Evolutionary conservation across 1,139 yeast species (phyloP).

Genomic region (Scheffersomyces cryptocercus): DNA sequence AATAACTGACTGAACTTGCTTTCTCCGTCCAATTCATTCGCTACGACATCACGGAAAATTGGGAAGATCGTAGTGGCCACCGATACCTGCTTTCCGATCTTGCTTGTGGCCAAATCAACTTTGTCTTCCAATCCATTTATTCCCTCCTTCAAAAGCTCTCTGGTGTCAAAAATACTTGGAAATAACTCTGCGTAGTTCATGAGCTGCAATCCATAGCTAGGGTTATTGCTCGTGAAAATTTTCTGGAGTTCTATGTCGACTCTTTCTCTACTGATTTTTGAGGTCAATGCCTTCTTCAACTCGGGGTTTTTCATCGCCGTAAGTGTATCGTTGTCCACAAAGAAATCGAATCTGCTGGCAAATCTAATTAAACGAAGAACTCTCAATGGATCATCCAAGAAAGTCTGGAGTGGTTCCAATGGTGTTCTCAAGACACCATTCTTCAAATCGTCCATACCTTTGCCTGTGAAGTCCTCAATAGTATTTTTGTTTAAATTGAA

Average conservation of each 20-base stretch:
- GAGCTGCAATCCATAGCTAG: conserved; percentile 63
- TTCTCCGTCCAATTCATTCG: neutral
- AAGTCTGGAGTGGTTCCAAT: conserved; percentile 77
- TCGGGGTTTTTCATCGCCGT: conserved; percentile 64
- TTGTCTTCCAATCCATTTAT: conserved; percentile 20
- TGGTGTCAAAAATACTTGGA: conserved; percentile 57
- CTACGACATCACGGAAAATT: conserved; percentile 12
- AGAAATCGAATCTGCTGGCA: conserved; percentile 76
- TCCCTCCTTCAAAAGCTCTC: conserved; percentile 22
- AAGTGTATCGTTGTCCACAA: conserved; percentile 58
- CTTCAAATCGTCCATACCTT: conserved; percentile 70
- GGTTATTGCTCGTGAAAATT: conserved; percentile 62
- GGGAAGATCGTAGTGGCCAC: conserved; percentile 22
- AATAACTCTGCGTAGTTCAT: conserved; percentile 57
- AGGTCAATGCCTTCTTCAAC: conserved; percentile 58
- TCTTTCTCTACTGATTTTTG: conserved; percentile 86
- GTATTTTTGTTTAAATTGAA: conserved; percentile 67
- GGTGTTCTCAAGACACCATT: conserved; percentile 84
- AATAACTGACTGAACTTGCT: conserved; percentile 3
- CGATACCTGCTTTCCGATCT: conserved; percentile 17
- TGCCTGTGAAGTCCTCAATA: conserved; percentile 82
- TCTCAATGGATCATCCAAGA: conserved; percentile 89
- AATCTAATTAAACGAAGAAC: conserved; percentile 83
- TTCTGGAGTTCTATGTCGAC: conserved; percentile 86
- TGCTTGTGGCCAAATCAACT: neutral